Base-by-base conservation (phyloP, 164 flowering plant genomes). In the Magnolia changhungtana region DNA sequence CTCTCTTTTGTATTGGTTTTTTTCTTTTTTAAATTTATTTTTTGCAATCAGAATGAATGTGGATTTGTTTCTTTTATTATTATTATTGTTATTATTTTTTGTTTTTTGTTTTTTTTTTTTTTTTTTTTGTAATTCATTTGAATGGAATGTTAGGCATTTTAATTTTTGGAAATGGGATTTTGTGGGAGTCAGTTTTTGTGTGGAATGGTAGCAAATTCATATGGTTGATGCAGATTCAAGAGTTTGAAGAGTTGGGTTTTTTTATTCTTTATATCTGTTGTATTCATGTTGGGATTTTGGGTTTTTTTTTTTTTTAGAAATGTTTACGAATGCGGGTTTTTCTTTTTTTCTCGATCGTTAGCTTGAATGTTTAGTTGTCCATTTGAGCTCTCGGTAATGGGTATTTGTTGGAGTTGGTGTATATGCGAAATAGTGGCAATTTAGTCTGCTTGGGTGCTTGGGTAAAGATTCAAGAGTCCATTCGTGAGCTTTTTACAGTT, bases 111-210 rank as follows among this genome's bases (percentile, higher is more conserved):
- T 23, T 23, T 23, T 19, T 72, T 67, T 75, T 63, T 3, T 77
- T 19, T 63, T 64, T 18, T n/a, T 63, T 59, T 0, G 63, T 13
- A 59, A 59, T 59, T 59, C 29, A 49, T 18, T 11, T 45, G 69
- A 20, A 16, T 31, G 7, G 45, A 37, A 37, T 37, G 45, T 37
- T 37, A 37, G 45, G 23, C 4, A 16, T 18, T 23, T 20, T 59
- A 14, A 52, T 20, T 72, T 50, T 65, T n/a, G 75, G 10, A 59
- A 59, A 76, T 20, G 2, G 55, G 64, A 51, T 8, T 75, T 27
- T 71, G 11, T 78, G 68, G n/a, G 10, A 59, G 52, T n/a, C 4
- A 61, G 37, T 1, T 61, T 29, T 29, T 37, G 45, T 5, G 45
- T 37, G 45, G 45, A 37, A 37, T 37, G 45, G 45, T 37, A 37